phyloP scores from a whole-genome alignment of 345 rosid genomes.

The Gynandropsis gynandra region DNA sequence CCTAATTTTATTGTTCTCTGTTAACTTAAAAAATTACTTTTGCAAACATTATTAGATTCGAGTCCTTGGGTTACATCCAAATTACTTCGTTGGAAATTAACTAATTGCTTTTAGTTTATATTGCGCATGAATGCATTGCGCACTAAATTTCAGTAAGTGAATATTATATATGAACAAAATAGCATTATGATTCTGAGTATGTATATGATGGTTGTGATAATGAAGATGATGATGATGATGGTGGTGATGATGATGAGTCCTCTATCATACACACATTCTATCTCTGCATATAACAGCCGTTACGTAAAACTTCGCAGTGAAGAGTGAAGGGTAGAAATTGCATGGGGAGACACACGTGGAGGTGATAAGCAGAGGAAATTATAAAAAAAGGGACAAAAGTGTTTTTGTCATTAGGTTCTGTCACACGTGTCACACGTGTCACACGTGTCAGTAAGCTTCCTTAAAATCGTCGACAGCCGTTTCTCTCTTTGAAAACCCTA shows the following conservation, averaged over 20 bases:
- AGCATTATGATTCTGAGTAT: too few relatives aligned
- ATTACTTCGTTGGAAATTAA: too few relatives aligned
- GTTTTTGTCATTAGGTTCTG: neutral
- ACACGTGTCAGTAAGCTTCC: conserved; percentile 26
- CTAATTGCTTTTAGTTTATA: too few relatives aligned
- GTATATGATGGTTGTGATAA: too few relatives aligned
- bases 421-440: conserved; percentile 32
- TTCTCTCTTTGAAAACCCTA: conserved; percentile 18
- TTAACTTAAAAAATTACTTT: neutral
- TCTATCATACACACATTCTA: too few relatives aligned
- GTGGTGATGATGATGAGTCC: too few relatives aligned
- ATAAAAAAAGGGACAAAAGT: conserved; percentile 15
- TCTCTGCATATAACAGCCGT: neutral
- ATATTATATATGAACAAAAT: too few relatives aligned
- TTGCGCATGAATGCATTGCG: too few relatives aligned
- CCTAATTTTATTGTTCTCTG: conserved; percentile 18
- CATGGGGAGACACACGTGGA: conserved; percentile 29
- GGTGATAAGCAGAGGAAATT: conserved; percentile 16
- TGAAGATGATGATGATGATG: too few relatives aligned
- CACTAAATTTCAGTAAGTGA: too few relatives aligned
- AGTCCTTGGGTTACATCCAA: too few relatives aligned
- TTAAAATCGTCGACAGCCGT: conserved; percentile 33
- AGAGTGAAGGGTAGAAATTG: conserved; percentile 28
- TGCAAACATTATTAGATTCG: too few relatives aligned
- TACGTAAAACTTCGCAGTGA: conserved; percentile 9